Conservation (phyloP, 805 yeast genomes). For the Candida nitratophila region DNA sequence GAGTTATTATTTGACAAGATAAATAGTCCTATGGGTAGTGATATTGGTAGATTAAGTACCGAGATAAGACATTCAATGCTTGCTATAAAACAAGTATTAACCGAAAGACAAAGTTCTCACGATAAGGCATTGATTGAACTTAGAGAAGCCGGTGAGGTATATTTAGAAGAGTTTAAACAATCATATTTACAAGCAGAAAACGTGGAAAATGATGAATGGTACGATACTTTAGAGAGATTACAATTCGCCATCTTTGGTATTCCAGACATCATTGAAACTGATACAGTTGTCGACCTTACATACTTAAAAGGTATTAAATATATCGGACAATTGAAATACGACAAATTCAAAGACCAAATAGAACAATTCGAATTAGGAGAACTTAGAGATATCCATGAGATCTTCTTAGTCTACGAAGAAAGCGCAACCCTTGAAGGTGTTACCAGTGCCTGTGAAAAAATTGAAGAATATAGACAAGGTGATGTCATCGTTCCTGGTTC, state of each 20-base stretch:
- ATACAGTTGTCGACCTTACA: slow-evolving; percentile 48
- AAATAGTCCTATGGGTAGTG: slow-evolving; percentile 17
- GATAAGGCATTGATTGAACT: slow-evolving; percentile 48
- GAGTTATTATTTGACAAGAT: slow-evolving; percentile 45
- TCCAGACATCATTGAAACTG: slow-evolving; percentile 55
- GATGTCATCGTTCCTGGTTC: slow-evolving; percentile 26
- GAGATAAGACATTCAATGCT: slow-evolving; percentile 57
- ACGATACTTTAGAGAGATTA: slow-evolving; percentile 67
- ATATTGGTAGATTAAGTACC: slow-evolving; percentile 23
- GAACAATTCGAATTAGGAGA: slow-evolving; percentile 38
- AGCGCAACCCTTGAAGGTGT: slow-evolving; percentile 29
- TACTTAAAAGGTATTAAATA: slow-evolving; percentile 62
- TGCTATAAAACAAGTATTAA: slow-evolving; percentile 78
- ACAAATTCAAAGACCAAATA: slow-evolving; percentile 32
- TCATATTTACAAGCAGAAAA: slow-evolving; percentile 50
- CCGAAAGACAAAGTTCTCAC: slow-evolving; percentile 75
- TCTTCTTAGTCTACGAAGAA: slow-evolving; percentile 29
- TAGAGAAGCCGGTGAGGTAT: slow-evolving; percentile 34
- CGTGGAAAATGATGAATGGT: slow-evolving; percentile 49
- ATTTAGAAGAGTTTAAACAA: slow-evolving; percentile 50
- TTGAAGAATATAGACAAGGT: slow-evolving; percentile 27
- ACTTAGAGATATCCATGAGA: slow-evolving; percentile 30
- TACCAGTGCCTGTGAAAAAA: slow-evolving; percentile 25
- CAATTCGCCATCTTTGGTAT: slow-evolving; percentile 85
- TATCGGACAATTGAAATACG: slow-evolving; percentile 62